Evolutionary conservation across 2,329 filamentous ascomycete species (phyloP).

Genomic region (Cryphonectria carpinicola): DNA sequence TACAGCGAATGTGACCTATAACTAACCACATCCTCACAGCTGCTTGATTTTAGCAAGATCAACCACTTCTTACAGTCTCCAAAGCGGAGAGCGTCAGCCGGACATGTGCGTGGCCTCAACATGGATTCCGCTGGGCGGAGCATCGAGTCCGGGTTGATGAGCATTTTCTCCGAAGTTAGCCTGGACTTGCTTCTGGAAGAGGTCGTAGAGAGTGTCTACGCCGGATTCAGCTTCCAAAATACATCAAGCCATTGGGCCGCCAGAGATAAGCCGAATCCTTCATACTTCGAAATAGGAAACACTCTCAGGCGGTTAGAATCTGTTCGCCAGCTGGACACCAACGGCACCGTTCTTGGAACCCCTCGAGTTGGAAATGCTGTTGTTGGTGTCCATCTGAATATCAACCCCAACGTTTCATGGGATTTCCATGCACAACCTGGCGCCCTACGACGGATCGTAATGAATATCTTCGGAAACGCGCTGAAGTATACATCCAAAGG

Average conservation of each 20-base stretch:
- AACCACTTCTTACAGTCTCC: slow-evolving; percentile 35
- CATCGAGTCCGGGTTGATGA: slow-evolving; percentile 33
- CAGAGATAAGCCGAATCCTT: background rate
- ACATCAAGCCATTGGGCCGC: slow-evolving; percentile 4
- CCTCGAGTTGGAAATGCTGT: background rate
- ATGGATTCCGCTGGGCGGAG: background rate
- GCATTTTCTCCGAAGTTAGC: slow-evolving; percentile 37
- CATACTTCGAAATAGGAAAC: slow-evolving; percentile 16
- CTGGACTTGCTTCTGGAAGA: slow-evolving; percentile 40
- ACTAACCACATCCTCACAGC: slow-evolving; percentile 16
- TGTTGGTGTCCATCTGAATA: slow-evolving; percentile 45
- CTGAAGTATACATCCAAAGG: slow-evolving; percentile 52
- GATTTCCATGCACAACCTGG: slow-evolving; percentile 57
- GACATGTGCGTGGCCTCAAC: background rate
- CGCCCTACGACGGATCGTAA: slow-evolving; percentile 50
- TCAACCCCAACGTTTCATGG: slow-evolving; percentile 50
- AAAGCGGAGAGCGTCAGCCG: background rate
- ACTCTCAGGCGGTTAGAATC: slow-evolving; percentile 10
- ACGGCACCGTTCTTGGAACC: background rate
- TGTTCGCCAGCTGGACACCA: slow-evolving; percentile 12
- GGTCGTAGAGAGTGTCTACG: slow-evolving; percentile 41
- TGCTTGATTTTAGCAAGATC: slow-evolving; percentile 56
- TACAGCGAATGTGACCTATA: no score
- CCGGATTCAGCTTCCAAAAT: slow-evolving; percentile 39
- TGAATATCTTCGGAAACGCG: slow-evolving; percentile 58